Base-by-base conservation (phyloP, 208 protist genomes). In the Porcisia hertigi region DNA sequence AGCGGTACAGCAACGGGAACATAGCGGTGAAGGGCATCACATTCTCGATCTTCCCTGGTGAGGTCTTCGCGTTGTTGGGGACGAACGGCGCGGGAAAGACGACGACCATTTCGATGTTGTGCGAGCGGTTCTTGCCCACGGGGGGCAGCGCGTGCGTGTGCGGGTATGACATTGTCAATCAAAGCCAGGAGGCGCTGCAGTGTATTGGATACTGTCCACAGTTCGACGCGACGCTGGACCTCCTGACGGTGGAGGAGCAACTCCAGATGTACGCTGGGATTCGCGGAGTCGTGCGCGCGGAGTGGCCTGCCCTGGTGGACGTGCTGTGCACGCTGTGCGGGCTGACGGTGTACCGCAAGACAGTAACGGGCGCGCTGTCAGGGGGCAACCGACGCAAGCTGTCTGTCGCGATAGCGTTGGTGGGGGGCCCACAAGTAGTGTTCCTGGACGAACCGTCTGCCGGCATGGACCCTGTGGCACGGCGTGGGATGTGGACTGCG, bases 171-270 rank as follows among this genome's bases (percentile, higher is more conserved):
- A 89, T 92, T 69, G 85, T 91, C 0, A 36, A 47, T 1, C 49
- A 91, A 47, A 85, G 87, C 78, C 41, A 66, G 23, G 77, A 85
- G 65, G 87, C 85, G 53, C 74, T 86, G 75, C 82, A 65, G 60
- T 89, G 86, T 77, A 86, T 98, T 63, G 98, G 98, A 52, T 97
- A 99, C 62, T 99, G 98, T 82, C 97, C 97, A 52, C 98, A 99
- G 82, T 98, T 98, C 83, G 97, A 99, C 81, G 89, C 98, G 36
- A 79, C 93, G 5, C 90, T 97, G 59, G 89, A 95, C 54, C 83
- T 98, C 49, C 80, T 99, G n/a, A 99, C 97, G 39, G 88, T 92
- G 58, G 75, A 89, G 23, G 97, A 99, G 78, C 97, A 99, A 79
- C 81, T 99, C 30, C 53, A 71, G 25, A 60, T 87, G 60, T 87